Percentiles rank a stretch among this genome's conserved stretches.
Conservation (phyloP, 495 filamentous ascomycete genomes). For the Podospora fimiseda region DNA sequence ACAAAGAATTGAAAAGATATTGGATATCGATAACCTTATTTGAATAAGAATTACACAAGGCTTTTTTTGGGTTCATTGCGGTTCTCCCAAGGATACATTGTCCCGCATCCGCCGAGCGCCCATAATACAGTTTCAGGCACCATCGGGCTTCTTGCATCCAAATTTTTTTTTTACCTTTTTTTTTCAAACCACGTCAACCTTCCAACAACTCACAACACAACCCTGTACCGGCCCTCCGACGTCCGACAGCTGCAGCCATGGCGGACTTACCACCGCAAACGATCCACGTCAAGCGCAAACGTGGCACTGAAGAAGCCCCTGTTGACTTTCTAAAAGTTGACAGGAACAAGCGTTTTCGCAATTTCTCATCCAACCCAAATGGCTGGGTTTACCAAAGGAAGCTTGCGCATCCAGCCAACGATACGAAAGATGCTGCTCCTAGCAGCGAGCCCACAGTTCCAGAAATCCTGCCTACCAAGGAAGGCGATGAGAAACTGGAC, state of each 20-base stretch:
- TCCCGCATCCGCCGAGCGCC: no score
- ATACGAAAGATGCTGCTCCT: background rate
- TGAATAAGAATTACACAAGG: no score
- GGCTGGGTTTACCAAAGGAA: conserved; percentile 40
- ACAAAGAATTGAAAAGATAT: no score
- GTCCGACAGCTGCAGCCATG: conserved; percentile 24
- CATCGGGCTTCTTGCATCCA: conserved; percentile 3
- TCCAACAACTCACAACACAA: no score
- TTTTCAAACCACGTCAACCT: conserved; percentile 10
- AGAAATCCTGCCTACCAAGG: conserved; percentile 20
- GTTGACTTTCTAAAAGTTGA: conserved; percentile 42
- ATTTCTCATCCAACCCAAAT: conserved; percentile 16
- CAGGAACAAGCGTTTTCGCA: conserved; percentile 37
- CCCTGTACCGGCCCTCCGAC: no score
- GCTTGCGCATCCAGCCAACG: conserved; percentile 12
- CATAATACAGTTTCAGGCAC: conserved; percentile 1
- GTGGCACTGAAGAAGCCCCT: conserved; percentile 42
- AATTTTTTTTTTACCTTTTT: background rate
- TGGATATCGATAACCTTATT: no score
- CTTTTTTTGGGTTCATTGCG: no score
- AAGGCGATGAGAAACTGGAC: conserved; percentile 22
- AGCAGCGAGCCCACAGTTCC: conserved; percentile 6
- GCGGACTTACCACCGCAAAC: conserved; percentile 42
- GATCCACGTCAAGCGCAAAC: conserved; percentile 52
- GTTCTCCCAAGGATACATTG: no score